phyloP scores from a whole-genome alignment of 2,329 filamentous ascomycete species.

The Dactylellina drechsleri region DNA sequence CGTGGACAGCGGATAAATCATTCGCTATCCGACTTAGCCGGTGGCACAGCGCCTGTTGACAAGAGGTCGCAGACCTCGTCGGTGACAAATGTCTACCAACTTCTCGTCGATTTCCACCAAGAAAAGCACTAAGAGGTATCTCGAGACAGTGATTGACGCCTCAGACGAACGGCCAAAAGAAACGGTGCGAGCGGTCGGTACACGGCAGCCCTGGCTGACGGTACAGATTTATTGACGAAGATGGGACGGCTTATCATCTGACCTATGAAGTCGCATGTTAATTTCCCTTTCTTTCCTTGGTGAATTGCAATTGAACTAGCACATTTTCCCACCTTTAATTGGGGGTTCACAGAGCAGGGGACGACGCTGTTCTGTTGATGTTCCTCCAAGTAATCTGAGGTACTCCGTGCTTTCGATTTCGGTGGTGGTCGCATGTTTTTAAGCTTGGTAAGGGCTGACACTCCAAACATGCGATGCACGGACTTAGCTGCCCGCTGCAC shows the following conservation, averaged over 20 bases:
- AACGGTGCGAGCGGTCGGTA: constrained; percentile 20
- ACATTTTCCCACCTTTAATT: constrained; percentile 26
- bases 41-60: constrained; percentile 35
- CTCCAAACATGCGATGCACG: constrained; percentile 46
- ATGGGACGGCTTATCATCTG: constrained; percentile 35
- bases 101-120: neutral
- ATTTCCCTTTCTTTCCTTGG: constrained; percentile 29
- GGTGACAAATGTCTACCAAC: constrained; percentile 17
- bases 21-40: constrained; percentile 53
- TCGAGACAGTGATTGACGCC: neutral
- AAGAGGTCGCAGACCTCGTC: neutral
- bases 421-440: constrained; percentile 37
- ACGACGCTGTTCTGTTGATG: constrained; percentile 28
- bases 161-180: constrained; percentile 4
- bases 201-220: constrained; percentile 30
- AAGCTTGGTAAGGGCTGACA: constrained; percentile 54
- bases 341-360: constrained; percentile 33
- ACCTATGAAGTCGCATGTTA: constrained; percentile 48
- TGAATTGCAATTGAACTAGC: constrained; percentile 10
- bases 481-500: constrained; percentile 39
- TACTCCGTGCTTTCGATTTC: constrained; percentile 8
- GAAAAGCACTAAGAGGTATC: neutral
- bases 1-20: constrained; percentile 14
- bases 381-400: constrained; percentile 15
- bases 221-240: neutral